phyloP scores from a whole-genome alignment of 2,329 filamentous ascomycete genomes.

The Calonectria henricotiae region DNA sequence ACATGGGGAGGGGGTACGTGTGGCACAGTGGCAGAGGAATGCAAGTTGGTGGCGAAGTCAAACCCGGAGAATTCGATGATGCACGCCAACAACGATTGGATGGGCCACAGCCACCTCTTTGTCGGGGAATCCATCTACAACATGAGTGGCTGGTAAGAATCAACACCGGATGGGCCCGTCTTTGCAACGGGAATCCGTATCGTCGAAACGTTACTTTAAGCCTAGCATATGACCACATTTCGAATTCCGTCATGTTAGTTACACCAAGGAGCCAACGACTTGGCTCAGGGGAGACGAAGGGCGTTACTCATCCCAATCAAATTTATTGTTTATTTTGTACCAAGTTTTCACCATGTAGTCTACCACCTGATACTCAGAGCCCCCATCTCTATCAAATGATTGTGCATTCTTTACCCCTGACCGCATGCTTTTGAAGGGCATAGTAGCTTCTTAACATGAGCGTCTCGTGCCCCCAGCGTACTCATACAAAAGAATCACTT shows the following conservation, averaged over 20 bases:
- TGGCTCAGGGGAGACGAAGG: not conserved
- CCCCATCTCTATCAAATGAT: too few species aligned
- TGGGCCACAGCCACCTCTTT: not conserved
- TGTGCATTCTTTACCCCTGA: too few species aligned
- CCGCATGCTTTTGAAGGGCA: too few species aligned
- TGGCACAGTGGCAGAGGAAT: not conserved
- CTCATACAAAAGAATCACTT: too few species aligned
- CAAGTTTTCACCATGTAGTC: too few species aligned
- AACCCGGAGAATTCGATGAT: not conserved
- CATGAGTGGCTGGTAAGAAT: not conserved
- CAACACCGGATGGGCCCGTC: not conserved
- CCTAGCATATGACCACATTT: not conserved
- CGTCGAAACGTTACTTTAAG: not conserved
- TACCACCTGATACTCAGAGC: too few species aligned
- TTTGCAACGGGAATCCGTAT: not conserved
- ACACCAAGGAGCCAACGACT: not conserved
- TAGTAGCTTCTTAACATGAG: too few species aligned
- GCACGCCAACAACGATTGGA: not conserved
- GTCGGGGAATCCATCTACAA: too few species aligned
- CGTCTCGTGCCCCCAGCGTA: too few species aligned
- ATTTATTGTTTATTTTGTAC: too few species aligned
- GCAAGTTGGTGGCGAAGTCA: conserved; percentile 4
- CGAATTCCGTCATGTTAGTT: not conserved
- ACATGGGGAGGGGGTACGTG: not conserved
- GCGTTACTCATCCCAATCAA: not conserved